These are phyloP conservation scores for Cryoendolithus antarcticus DNA, from an alignment of 2,329 filamentous ascomycete genomes.

Conservation along the genomic window DNA sequence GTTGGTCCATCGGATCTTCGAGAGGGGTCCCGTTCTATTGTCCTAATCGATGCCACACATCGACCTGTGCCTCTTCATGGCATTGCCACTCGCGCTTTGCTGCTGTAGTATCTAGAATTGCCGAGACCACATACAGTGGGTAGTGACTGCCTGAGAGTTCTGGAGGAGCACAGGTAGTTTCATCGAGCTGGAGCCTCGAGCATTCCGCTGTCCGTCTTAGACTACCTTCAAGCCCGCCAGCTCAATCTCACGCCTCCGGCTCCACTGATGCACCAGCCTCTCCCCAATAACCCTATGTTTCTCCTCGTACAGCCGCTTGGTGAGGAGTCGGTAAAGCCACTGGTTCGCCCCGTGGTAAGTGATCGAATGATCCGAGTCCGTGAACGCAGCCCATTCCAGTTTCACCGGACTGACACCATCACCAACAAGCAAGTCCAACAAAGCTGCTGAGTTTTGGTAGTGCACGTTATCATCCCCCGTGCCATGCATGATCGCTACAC, in stretches of 20 bases:
- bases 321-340: conserved; percentile 53
- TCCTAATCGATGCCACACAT: no score
- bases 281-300: conserved; percentile 35
- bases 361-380: conserved; percentile 53
- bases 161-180: no score
- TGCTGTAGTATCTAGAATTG: no score
- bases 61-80: no score
- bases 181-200: no score
- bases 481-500: conserved; percentile 52
- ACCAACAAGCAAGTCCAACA: conserved; percentile 50
- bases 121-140: no score
- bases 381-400: conserved; percentile 53
- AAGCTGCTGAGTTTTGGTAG: conserved; percentile 52
- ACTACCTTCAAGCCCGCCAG: no score
- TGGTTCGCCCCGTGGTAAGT: conserved; percentile 41
- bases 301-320: conserved; percentile 49
- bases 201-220: no score
- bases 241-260: conserved; percentile 22
- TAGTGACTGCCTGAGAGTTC: no score
- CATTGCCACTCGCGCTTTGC: no score
- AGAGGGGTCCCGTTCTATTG: no score
- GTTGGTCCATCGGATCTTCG: no score
- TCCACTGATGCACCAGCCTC: conserved; percentile 26
- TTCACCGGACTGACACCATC: conserved; percentile 47
- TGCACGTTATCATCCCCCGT: conserved; percentile 62